Percentiles rank a stretch among this genome's conserved stretches.
These are phyloP conservation scores for Beauveria rudraprayagi DNA, from an alignment of 2,329 filamentous ascomycete species.

Conservation along the genomic window DNA sequence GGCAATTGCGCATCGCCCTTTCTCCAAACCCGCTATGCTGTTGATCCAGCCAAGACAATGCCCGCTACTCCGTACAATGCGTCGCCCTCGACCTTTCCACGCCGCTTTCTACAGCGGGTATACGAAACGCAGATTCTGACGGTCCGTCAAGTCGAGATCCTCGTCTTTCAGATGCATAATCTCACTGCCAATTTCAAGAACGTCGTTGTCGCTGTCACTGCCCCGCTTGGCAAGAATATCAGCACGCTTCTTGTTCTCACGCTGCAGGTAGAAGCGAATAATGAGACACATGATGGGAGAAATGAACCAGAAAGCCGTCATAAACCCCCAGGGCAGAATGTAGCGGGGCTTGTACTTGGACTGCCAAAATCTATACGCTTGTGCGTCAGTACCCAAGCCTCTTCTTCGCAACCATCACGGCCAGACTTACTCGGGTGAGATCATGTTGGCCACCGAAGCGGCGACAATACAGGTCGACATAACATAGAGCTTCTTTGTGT, in stretches of 20 bases:
- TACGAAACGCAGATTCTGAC: slow-evolving; percentile 16
- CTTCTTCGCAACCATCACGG: background rate
- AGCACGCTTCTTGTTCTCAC: slow-evolving; percentile 15
- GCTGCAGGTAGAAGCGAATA: slow-evolving; percentile 17
- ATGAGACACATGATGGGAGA: slow-evolving; percentile 19
- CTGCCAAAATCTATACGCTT: slow-evolving; percentile 16
- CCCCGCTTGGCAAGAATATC: background rate
- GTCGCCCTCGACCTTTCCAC: background rate
- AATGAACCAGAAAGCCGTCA: slow-evolving; percentile 20
- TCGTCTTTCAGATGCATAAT: slow-evolving; percentile 14
- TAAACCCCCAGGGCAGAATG: slow-evolving; percentile 17
- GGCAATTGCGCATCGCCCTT: background rate
- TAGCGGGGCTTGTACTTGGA: slow-evolving; percentile 17
- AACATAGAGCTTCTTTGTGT: slow-evolving; percentile 18
- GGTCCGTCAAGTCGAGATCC: slow-evolving; percentile 16
- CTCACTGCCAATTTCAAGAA: slow-evolving; percentile 13
- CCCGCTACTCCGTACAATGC: background rate
- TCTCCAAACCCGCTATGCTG: background rate
- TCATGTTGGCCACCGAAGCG: slow-evolving; percentile 20
- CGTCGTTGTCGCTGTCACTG: slow-evolving; percentile 13
- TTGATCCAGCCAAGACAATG: background rate
- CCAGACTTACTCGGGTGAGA: slow-evolving; percentile 20
- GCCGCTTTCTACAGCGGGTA: slow-evolving; percentile 22
- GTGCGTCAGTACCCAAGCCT: background rate
- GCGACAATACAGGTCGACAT: slow-evolving; percentile 19